Conservation (phyloP, 1,139 yeast genomes). For the Yamadazyma dendronema region DNA sequence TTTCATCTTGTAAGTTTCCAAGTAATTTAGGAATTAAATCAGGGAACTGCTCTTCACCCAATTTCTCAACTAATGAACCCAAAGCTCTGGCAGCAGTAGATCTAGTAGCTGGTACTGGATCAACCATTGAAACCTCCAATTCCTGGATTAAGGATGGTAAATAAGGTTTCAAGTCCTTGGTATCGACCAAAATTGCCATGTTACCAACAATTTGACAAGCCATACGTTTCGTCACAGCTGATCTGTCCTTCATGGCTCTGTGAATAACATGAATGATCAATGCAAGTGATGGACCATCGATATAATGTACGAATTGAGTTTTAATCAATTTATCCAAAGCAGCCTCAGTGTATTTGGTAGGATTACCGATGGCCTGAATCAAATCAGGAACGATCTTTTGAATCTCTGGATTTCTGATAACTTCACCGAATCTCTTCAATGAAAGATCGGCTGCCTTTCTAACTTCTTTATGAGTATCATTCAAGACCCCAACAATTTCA, state of each 20-base stretch:
- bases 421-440: constrained; percentile 90
- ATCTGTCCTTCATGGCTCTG: constrained; percentile 92
- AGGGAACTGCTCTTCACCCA: constrained; percentile 97
- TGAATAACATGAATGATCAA: constrained; percentile 90
- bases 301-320: constrained; percentile 94
- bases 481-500: constrained; percentile 90
- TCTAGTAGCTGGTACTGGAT: constrained; percentile 95
- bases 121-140: constrained; percentile 93
- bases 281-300: constrained; percentile 97
- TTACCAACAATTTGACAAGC: constrained; percentile 98
- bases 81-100: constrained; percentile 97
- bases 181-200: constrained; percentile 93
- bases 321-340: constrained; percentile 84
- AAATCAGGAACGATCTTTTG: constrained; percentile 86
- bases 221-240: constrained; percentile 87
- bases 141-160: constrained; percentile 73
- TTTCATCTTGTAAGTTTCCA: constrained; percentile 72
- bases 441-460: constrained; percentile 92
- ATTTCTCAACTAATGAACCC: constrained; percentile 92
- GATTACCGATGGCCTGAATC: constrained; percentile 93
- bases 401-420: constrained; percentile 95
- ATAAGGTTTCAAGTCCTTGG: constrained; percentile 83
- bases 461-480: constrained; percentile 95
- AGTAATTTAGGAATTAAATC: constrained; percentile 80
- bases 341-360: constrained; percentile 81